Percentiles rank a stretch among this genome's conserved stretches.
Evolutionary conservation across 116 monocot species (phyloP).

Genomic region (Phalaenopsis hybrid): DNA sequence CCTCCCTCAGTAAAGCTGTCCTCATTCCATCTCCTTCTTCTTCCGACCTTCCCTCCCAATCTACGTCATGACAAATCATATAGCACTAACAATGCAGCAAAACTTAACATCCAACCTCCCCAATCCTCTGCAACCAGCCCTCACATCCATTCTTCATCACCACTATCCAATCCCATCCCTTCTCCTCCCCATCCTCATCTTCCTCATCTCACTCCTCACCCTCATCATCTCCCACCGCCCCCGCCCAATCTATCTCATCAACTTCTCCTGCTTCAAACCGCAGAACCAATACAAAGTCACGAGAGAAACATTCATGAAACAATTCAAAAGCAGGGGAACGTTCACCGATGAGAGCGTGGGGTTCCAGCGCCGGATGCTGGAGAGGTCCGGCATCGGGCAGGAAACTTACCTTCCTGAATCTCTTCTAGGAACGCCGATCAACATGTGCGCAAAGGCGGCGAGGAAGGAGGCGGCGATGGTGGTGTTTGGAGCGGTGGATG

Average conservation of each 20-base stretch:
- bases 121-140: background rate
- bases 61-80: background rate
- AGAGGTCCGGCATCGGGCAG: constrained; percentile 28
- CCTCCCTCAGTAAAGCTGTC: background rate
- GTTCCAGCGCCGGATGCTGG: constrained; percentile 25
- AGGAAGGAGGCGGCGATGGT: constrained; percentile 17
- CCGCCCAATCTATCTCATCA: constrained; percentile 15
- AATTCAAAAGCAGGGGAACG: constrained; percentile 19
- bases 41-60: background rate
- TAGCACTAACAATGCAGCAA: background rate
- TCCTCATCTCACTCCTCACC: background rate
- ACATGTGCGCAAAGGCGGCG: background rate
- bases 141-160: too few relatives aligned
- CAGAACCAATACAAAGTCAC: constrained; percentile 10
- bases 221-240: constrained; percentile 6
- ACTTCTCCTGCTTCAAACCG: constrained; percentile 16
- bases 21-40: background rate
- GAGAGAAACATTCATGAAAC: constrained; percentile 19
- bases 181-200: background rate
- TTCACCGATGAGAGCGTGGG: constrained; percentile 13
- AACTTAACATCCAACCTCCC: background rate
- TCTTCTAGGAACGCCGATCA: constrained; percentile 4
- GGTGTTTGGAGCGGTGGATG: constrained; percentile 19
- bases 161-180: too few relatives aligned
- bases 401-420: constrained; percentile 17